Conservation (phyloP, 345 rosid genomes). For the Bretschneidera sinensis region DNA sequence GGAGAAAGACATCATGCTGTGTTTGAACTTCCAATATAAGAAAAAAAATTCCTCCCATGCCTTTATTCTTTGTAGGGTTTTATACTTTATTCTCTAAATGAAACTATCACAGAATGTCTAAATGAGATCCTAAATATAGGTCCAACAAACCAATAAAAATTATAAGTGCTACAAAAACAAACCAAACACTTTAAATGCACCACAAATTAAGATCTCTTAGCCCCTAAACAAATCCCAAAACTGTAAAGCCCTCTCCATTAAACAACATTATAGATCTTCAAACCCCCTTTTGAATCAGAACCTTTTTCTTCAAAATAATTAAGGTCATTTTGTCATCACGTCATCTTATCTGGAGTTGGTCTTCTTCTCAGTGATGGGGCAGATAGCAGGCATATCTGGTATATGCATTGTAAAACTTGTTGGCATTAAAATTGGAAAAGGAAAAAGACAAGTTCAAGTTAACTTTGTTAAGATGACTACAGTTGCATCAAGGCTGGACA, state of each 20-base stretch:
- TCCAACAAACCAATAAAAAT: not conserved
- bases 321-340: not conserved
- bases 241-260: not conserved
- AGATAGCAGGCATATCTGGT: not conserved
- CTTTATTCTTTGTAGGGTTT: no score
- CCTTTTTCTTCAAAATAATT: not conserved
- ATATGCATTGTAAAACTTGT: not conserved
- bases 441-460: no score
- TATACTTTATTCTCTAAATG: no score
- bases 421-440: no score
- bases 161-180: not conserved
- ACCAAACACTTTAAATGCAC: not conserved
- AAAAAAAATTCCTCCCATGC: no score
- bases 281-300: not conserved
- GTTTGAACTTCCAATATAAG: no score
- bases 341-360: not conserved
- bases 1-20: no score
- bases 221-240: no score
- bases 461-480: no score
- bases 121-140: not conserved
- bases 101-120: not conserved
- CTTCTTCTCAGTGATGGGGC: not conserved
- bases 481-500: no score
- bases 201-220: no score
- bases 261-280: no score